phyloP scores from a whole-genome alignment of 2,329 filamentous ascomycete genomes.

The Colletotrichum australisinense region DNA sequence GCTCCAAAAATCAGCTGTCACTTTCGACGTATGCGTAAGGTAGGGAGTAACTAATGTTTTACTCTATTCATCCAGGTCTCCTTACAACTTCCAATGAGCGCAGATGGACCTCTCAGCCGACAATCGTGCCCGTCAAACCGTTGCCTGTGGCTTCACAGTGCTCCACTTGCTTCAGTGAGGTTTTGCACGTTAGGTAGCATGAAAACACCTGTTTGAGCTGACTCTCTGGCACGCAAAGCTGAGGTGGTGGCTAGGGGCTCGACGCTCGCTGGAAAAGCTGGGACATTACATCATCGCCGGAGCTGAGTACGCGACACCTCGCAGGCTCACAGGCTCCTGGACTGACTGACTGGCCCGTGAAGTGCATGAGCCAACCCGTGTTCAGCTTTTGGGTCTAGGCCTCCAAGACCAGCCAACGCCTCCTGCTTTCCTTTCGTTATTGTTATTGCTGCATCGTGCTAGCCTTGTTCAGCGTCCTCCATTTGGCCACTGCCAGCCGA shows the following conservation, averaged over 20 bases:
- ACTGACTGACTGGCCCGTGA: constrained; percentile 9
- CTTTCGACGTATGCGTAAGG: background rate
- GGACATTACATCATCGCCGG: constrained; percentile 29
- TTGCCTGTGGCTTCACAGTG: background rate
- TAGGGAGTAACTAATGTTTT: background rate
- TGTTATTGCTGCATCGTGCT: constrained; percentile 27
- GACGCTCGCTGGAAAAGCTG: constrained; percentile 3
- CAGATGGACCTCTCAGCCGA: background rate
- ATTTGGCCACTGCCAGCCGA: constrained; percentile 10
- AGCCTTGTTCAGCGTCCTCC: constrained; percentile 22
- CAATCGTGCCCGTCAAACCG: background rate
- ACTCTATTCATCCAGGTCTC: background rate
- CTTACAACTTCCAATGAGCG: background rate
- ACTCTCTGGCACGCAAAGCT: constrained; percentile 20
- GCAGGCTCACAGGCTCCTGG: background rate
- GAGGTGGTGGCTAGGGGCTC: constrained; percentile 2
- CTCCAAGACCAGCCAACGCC: constrained; percentile 4
- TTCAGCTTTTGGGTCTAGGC: constrained; percentile 2
- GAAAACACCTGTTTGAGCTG: background rate
- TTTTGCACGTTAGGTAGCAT: background rate
- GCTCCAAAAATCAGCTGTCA: constrained; percentile 24
- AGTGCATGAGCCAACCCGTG: constrained; percentile 11
- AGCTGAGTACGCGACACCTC: constrained; percentile 6
- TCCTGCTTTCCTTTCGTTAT: background rate
- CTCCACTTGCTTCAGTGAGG: background rate